Conservation (phyloP, 2,329 filamentous ascomycete species). For the Fusarium pininemorale region DNA sequence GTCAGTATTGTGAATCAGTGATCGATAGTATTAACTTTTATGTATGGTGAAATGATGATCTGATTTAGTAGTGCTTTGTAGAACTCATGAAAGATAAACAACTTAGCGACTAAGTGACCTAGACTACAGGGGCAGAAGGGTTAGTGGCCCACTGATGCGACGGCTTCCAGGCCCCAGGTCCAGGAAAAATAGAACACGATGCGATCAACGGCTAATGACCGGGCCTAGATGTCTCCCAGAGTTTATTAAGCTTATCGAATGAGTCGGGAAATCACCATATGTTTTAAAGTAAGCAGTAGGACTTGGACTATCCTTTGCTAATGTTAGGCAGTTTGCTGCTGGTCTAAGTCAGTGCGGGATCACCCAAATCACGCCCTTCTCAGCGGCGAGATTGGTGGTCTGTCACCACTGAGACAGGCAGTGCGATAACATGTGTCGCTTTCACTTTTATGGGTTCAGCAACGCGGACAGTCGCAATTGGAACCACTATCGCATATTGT, state of each 20-base stretch:
- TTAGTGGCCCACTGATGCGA: not conserved
- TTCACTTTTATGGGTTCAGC: not conserved
- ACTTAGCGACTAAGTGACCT: not conserved
- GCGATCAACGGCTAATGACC: not conserved
- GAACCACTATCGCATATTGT: too few species aligned
- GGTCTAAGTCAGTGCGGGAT: not conserved
- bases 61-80: not conserved
- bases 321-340: not conserved
- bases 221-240: not conserved
- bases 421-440: not conserved
- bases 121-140: too few species aligned
- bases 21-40: not conserved
- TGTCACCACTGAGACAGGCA: not conserved
- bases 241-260: too few species aligned
- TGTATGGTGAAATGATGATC: not conserved
- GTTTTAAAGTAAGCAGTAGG: not conserved
- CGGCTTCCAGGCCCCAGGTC: not conserved
- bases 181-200: not conserved
- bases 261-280: accelerated
- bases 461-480: not conserved
- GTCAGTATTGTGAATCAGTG: accelerated
- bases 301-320: not conserved
- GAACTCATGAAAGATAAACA: not conserved
- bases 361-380: not conserved
- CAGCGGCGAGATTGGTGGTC: not conserved